Percentiles rank a stretch among this genome's conserved stretches.
Evolutionary conservation across 2,329 filamentous ascomycete genomes (phyloP).

Genomic region (Colletotrichum zoysiae): DNA sequence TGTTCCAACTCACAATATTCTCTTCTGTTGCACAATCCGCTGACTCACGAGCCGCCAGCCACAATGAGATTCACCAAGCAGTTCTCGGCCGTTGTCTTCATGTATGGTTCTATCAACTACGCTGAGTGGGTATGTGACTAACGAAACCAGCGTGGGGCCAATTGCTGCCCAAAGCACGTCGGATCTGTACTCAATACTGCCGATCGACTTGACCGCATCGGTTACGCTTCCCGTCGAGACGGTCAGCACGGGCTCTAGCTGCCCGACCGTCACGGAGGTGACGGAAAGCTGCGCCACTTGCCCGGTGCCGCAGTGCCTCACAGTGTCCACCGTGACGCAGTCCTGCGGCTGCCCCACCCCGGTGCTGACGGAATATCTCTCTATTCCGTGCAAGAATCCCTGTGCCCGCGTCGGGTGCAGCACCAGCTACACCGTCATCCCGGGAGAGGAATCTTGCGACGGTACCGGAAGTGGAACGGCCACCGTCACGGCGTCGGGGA

Average conservation of each 20-base stretch:
- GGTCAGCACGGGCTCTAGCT: constrained; percentile 30
- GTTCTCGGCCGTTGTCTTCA: not conserved
- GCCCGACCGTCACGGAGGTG: constrained; percentile 52
- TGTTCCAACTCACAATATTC: too few species aligned
- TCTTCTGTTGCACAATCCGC: not conserved
- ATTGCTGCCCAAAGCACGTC: constrained; percentile 18
- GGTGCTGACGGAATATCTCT: constrained; percentile 48
- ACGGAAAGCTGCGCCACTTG: constrained; percentile 52
- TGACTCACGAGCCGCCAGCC: not conserved
- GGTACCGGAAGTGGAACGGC: not conserved
- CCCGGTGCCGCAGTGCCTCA: constrained; percentile 48
- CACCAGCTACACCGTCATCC: constrained; percentile 43
- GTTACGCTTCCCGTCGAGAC: not conserved
- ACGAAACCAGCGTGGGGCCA: constrained; percentile 1
- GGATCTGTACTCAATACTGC: constrained; percentile 8
- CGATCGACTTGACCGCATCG: not conserved
- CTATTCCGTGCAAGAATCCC: constrained; percentile 47
- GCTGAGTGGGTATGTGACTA: not conserved
- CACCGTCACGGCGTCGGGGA: not conserved
- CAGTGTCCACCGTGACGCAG: constrained; percentile 48
- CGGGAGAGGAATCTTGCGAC: constrained; percentile 29
- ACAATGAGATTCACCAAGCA: constrained; percentile 15
- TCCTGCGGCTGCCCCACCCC: constrained; percentile 50
- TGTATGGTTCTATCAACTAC: not conserved
- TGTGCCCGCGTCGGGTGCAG: constrained; percentile 49